phyloP scores from a whole-genome alignment of 192 early-diverging fungal genomes.

The Borealophlyctis nickersoniae region DNA sequence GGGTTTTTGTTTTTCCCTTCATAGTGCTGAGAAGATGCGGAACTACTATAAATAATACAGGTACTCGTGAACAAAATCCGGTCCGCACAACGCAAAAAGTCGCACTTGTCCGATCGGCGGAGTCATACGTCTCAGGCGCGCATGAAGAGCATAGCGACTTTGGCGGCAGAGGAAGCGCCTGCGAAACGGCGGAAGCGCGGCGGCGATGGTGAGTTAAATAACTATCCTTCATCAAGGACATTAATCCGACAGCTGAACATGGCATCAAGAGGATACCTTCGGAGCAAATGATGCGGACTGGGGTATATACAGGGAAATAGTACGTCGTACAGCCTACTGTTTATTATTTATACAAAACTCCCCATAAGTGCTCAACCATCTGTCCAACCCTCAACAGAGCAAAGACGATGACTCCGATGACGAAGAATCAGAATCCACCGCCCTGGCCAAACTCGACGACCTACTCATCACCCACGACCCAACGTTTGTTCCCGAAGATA shows the following conservation, averaged over 20 bases:
- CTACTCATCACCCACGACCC: conserved; percentile 72
- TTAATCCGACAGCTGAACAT: too few relatives aligned
- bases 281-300: conserved; percentile 92
- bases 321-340: conserved; percentile 34
- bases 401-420: conserved; percentile 79
- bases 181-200: conserved; percentile 50
- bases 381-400: conserved; percentile 36
- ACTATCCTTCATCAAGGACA: too few relatives aligned
- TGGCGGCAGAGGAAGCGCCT: conserved; percentile 62
- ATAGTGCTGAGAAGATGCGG: not conserved
- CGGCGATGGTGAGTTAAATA: conserved; percentile 30
- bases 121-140: conserved; percentile 82
- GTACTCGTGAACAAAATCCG: conserved; percentile 68
- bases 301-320: conserved; percentile 88
- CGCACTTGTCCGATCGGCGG: conserved; percentile 80
- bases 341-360: too few relatives aligned
- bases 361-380: too few relatives aligned
- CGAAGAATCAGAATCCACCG: conserved; percentile 68
- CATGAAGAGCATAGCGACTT: conserved; percentile 80
- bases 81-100: conserved; percentile 61
- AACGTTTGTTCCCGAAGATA: conserved; percentile 68
- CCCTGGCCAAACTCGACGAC: conserved; percentile 68
- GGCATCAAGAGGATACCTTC: conserved; percentile 83
- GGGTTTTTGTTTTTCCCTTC: not conserved
- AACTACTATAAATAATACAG: conserved; percentile 17